phyloP scores from a whole-genome alignment of 2,329 filamentous ascomycete genomes.

The Hirsutella minnesotensis region DNA sequence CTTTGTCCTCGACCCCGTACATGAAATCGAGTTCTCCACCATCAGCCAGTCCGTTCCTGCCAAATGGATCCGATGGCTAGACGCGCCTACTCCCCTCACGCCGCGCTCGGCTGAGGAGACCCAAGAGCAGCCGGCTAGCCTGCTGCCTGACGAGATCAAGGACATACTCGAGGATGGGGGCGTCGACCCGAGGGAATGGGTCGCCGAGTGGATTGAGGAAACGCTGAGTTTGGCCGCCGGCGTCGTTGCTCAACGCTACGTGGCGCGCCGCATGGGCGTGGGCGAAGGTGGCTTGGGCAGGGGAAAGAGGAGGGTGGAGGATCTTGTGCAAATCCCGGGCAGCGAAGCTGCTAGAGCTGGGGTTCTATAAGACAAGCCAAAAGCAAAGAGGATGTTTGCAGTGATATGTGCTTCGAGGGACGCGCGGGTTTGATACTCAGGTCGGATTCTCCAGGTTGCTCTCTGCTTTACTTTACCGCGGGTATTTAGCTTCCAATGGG shows the following conservation, averaged over 20 bases:
- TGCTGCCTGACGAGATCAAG: slow-evolving; percentile 67
- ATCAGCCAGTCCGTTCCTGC: slow-evolving; percentile 74
- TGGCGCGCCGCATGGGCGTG: slow-evolving; percentile 90
- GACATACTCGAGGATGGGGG: slow-evolving; percentile 66
- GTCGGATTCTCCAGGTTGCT: too few relatives aligned
- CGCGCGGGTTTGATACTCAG: too few relatives aligned
- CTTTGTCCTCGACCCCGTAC: slow-evolving; percentile 77
- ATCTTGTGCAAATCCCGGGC: slow-evolving; percentile 41
- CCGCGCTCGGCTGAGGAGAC: slow-evolving; percentile 39
- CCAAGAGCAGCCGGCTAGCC: slow-evolving; percentile 21
- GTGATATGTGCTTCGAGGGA: too few relatives aligned
- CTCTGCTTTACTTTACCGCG: too few relatives aligned
- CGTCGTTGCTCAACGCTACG: slow-evolving; percentile 86
- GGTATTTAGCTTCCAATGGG: too few relatives aligned
- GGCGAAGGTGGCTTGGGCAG: slow-evolving; percentile 61
- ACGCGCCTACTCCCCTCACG: slow-evolving; percentile 52
- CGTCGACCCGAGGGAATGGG: slow-evolving; percentile 93
- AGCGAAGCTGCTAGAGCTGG: slow-evolving; percentile 51
- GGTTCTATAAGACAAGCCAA: slow-evolving; percentile 24
- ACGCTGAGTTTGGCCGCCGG: slow-evolving; percentile 66
- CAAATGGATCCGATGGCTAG: slow-evolving; percentile 85
- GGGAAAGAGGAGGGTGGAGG: slow-evolving; percentile 49
- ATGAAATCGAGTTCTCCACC: slow-evolving; percentile 76
- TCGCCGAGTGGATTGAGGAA: slow-evolving; percentile 95
- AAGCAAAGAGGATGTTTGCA: too few relatives aligned